Conservation (phyloP, 192 early-diverging fungal species). For the Umbelopsis sp. region DNA sequence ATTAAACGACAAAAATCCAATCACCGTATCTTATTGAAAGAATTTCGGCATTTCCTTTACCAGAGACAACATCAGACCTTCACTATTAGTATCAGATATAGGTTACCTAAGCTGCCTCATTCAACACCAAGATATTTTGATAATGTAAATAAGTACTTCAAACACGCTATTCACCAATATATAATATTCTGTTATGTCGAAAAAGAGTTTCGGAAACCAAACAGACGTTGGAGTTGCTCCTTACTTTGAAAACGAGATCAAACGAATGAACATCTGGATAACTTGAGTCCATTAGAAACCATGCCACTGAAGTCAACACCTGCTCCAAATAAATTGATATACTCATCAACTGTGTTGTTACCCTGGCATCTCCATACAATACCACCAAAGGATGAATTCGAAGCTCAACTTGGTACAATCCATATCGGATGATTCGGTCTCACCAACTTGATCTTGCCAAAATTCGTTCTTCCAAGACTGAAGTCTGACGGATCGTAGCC, state of each 20-base stretch:
- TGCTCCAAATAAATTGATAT: too few species aligned
- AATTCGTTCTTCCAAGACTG: conserved; percentile 14
- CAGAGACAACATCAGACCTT: too few species aligned
- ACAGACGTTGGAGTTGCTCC: background rate
- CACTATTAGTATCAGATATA: too few species aligned
- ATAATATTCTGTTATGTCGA: background rate
- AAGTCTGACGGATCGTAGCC: background rate
- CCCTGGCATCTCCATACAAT: conserved; percentile 58
- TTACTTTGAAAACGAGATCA: background rate
- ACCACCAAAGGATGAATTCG: conserved; percentile 60
- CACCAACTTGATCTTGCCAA: conserved; percentile 18
- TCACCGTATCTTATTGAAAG: too few species aligned
- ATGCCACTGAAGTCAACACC: background rate
- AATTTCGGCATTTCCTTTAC: too few species aligned
- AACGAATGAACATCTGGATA: background rate
- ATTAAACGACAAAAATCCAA: too few species aligned
- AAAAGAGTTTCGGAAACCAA: background rate
- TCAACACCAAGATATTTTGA: too few species aligned
- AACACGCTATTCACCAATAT: too few species aligned
- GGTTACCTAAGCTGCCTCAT: too few species aligned
- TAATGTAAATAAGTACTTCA: too few species aligned
- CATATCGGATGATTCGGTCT: conserved; percentile 57
- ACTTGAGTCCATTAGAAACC: too few species aligned
- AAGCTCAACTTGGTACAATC: conserved; percentile 67
- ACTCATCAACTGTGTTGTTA: conserved; percentile 4